Percentiles rank a stretch among this genome's conserved stretches.
Conservation (phyloP, 2,329 filamentous ascomycete species). For the Exophiala sideris region DNA sequence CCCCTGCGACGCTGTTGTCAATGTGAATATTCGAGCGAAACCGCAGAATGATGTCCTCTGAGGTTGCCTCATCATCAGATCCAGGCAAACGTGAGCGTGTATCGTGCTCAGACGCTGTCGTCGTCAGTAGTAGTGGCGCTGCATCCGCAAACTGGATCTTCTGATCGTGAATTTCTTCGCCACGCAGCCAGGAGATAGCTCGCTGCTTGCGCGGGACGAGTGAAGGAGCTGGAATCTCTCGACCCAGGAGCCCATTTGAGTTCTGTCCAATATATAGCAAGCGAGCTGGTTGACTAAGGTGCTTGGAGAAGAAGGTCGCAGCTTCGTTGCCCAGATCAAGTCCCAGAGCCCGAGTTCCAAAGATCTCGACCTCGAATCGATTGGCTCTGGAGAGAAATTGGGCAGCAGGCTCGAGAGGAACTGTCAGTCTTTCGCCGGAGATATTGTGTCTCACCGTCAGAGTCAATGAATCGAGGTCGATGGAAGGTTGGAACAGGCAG, state of each 20-base stretch:
- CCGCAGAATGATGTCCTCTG: constrained; percentile 5
- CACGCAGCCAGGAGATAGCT: constrained; percentile 2
- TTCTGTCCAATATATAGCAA: constrained; percentile 7
- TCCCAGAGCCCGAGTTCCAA: constrained; percentile 5
- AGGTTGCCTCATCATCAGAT: not conserved
- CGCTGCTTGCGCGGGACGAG: constrained; percentile 8
- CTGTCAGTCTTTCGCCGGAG: no score
- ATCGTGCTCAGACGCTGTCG: constrained; percentile 6
- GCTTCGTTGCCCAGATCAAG: constrained; percentile 8
- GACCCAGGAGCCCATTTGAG: not conserved
- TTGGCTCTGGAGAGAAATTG: no score
- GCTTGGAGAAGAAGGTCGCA: constrained; percentile 9
- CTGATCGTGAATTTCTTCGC: constrained; percentile 6
- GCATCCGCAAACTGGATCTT: constrained; percentile 14
- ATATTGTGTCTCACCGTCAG: no score
- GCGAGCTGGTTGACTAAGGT: constrained; percentile 5
- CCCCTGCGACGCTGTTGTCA: not conserved
- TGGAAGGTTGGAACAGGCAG: constrained; percentile 8
- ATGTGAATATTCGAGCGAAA: constrained; percentile 17
- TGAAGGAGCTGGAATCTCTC: constrained; percentile 4
- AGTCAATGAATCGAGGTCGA: not conserved
- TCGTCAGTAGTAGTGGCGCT: constrained; percentile 8
- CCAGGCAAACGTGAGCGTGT: not conserved
- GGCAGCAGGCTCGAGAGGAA: no score
- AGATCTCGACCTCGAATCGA: constrained; percentile 1